Evolutionary conservation across 768 basidiomycete genomes (phyloP).

Genomic region (Agaricus subrufescens): DNA sequence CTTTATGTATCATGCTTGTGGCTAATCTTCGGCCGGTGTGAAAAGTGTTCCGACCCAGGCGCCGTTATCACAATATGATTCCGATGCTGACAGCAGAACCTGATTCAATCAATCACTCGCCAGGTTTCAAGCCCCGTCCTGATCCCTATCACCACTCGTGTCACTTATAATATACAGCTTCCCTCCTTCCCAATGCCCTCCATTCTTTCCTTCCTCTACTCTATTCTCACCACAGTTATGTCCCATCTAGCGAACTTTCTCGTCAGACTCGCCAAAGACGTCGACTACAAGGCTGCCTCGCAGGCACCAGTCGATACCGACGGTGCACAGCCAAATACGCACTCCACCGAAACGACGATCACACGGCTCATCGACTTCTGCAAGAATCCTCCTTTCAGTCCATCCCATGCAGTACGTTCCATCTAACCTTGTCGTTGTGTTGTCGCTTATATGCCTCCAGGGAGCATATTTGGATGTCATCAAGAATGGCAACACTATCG

Average conservation of each 20-base stretch:
- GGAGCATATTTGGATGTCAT: constrained; percentile 46
- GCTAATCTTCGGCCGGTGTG: neutral
- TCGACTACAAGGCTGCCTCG: constrained; percentile 20
- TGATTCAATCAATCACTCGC: neutral
- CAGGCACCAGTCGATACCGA: constrained; percentile 28
- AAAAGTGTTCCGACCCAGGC: constrained; percentile 2
- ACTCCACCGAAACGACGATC: constrained; percentile 20
- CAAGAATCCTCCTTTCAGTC: constrained; percentile 20
- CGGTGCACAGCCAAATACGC: constrained; percentile 23
- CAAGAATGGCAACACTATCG: constrained; percentile 29
- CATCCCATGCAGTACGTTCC: constrained; percentile 25
- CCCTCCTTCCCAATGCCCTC: constrained; percentile 3
- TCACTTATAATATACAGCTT: constrained; percentile 3
- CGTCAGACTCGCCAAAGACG: constrained; percentile 16
- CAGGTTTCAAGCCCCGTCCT: neutral
- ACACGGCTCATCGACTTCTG: constrained; percentile 25
- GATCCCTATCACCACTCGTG: constrained; percentile 2
- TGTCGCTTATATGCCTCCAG: constrained; percentile 22
- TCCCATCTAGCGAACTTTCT: constrained; percentile 12
- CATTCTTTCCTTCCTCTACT: constrained; percentile 7
- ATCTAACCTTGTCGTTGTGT: neutral
- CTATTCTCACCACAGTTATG: constrained; percentile 15
- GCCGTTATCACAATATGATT: constrained; percentile 1
- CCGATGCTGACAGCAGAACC: constrained; percentile 2
- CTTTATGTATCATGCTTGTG: neutral